These are phyloP conservation scores for Trichoderma aggressivum DNA, from an alignment of 2,329 filamentous ascomycete genomes.

Conservation along the genomic window DNA sequence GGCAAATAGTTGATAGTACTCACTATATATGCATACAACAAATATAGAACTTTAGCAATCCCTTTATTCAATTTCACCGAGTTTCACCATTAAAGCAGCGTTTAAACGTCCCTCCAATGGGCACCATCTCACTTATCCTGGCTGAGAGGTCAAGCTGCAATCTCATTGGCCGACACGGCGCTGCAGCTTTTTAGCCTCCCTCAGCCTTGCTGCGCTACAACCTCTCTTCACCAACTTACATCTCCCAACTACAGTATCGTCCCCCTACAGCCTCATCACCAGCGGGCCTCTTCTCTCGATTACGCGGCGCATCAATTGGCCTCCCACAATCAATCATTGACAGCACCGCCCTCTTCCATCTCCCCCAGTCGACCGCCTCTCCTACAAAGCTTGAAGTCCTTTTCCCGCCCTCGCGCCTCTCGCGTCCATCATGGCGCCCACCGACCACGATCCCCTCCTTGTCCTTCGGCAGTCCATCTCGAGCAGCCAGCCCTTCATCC, in stretches of 20 bases:
- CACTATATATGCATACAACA: not conserved
- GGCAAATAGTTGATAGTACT: not conserved
- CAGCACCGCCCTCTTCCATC: not conserved
- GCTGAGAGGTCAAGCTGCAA: not conserved
- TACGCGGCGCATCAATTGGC: not conserved
- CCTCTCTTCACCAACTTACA: slow-evolving; percentile 3
- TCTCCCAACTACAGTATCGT: not conserved
- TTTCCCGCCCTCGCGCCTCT: not conserved
- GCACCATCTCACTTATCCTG: not conserved
- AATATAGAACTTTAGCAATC: not conserved
- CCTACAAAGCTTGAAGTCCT: not conserved
- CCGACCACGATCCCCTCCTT: slow-evolving; percentile 72
- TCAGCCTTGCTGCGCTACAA: slow-evolving; percentile 15
- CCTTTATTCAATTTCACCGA: not conserved
- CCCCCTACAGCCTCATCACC: not conserved
- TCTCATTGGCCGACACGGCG: slow-evolving; percentile 9
- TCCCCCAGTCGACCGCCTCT: not conserved
- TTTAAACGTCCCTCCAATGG: not conserved
- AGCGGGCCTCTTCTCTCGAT: not conserved
- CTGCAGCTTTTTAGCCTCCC: slow-evolving; percentile 14
- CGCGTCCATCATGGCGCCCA: slow-evolving; percentile 22
- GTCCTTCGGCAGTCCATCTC: slow-evolving; percentile 82
- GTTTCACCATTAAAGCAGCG: not conserved
- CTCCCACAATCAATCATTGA: not conserved
- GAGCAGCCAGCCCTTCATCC: slow-evolving; percentile 64